phyloP scores from a whole-genome alignment of 2,329 filamentous ascomycete species.

The Aspergillus pseudoglaucus region DNA sequence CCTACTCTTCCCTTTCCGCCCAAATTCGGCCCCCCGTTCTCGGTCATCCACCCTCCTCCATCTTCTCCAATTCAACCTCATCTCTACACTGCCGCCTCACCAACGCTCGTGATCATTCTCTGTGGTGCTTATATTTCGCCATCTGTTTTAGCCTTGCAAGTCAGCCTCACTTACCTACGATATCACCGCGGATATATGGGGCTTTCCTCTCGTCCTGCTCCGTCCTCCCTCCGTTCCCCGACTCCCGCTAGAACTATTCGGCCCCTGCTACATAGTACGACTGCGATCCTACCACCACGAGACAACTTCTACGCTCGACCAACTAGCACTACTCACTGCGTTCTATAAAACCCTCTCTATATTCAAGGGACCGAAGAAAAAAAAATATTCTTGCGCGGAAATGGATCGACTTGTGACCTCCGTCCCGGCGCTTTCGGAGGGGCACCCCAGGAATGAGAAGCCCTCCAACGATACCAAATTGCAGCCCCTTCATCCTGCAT shows the following conservation, averaged over 20 bases:
- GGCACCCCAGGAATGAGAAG: conserved; percentile 17
- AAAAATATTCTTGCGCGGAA: conserved; percentile 1
- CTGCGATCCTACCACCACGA: neutral
- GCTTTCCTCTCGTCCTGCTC: too few species aligned
- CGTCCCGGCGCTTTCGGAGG: conserved; percentile 17
- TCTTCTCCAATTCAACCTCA: conserved; percentile 2
- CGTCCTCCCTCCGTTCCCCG: too few species aligned
- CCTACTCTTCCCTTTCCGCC: neutral
- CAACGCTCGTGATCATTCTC: neutral
- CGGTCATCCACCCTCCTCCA: neutral
- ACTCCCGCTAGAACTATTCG: too few species aligned
- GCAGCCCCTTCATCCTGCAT: conserved; percentile 15
- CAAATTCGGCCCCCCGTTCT: neutral
- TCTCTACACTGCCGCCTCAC: neutral
- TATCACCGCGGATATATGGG: too few species aligned
- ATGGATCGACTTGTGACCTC: conserved; percentile 20
- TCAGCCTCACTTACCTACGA: too few species aligned
- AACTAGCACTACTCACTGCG: neutral
- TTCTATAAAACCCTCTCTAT: neutral
- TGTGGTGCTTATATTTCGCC: too few species aligned
- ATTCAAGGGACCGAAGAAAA: neutral
- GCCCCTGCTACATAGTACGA: too few species aligned
- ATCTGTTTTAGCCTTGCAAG: too few species aligned
- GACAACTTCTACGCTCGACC: neutral
- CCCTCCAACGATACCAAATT: conserved; percentile 20